These are phyloP conservation scores for Dendrobium catenatum DNA, from an alignment of 106 monocot species.

Conservation along the genomic window DNA sequence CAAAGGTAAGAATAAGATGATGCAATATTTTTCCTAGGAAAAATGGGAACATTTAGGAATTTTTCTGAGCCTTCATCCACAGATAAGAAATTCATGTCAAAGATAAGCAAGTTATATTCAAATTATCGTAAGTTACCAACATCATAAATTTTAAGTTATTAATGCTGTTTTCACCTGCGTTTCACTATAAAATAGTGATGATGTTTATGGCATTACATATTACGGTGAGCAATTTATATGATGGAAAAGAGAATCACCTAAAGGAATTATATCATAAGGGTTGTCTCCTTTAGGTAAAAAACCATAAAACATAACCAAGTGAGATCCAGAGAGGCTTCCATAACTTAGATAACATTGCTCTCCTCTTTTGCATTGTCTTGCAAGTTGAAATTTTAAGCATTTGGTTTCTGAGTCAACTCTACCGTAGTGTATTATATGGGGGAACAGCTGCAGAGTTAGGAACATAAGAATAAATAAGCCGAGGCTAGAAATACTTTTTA, in stretches of 20 bases:
- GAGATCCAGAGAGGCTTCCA: constrained; percentile 77
- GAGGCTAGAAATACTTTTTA: background rate
- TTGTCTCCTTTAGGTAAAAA: constrained; percentile 84
- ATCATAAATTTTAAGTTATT: background rate
- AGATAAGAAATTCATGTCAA: background rate
- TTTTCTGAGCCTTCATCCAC: background rate
- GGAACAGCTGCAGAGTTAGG: constrained; percentile 48
- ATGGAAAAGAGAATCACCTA: constrained; percentile 48
- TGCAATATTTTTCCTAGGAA: background rate
- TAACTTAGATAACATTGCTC: constrained; percentile 93
- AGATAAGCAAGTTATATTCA: background rate
- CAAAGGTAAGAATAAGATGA: too few relatives aligned
- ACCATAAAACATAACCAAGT: constrained; percentile 88
- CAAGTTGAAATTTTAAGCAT: constrained; percentile 61
- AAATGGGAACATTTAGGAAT: background rate
- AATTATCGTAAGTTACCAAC: background rate
- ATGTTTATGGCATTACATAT: background rate
- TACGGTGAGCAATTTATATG: background rate
- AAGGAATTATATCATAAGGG: constrained; percentile 80
- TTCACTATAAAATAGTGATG: background rate
- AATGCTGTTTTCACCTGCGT: background rate
- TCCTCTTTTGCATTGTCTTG: constrained; percentile 75
- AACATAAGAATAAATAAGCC: background rate
- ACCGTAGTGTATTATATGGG: constrained; percentile 85
- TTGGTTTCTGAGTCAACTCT: constrained; percentile 53